Evolutionary conservation across 129 eudicot genomes (phyloP).

Genomic region (Artemisia tridentata): DNA sequence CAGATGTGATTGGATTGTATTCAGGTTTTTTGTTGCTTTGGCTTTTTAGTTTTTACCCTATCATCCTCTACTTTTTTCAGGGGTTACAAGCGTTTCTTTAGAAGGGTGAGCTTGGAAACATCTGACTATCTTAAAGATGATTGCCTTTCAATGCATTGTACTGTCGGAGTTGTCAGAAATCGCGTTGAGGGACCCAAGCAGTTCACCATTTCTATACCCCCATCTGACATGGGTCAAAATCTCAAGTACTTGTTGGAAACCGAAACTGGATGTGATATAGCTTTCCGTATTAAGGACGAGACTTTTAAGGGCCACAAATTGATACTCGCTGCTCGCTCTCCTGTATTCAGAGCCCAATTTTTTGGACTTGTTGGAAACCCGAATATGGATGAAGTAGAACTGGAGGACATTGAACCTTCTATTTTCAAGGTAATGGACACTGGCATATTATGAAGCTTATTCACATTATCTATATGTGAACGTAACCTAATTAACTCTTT

Average conservation of each 20-base stretch:
- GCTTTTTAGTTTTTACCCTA: too few relatives aligned
- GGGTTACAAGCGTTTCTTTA: conserved; percentile 95
- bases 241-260: conserved; percentile 60
- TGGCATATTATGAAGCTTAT: background rate
- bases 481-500: too few relatives aligned
- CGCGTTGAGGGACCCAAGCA: conserved; percentile 83
- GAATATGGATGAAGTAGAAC: conserved; percentile 48
- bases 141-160: conserved; percentile 78
- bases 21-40: background rate
- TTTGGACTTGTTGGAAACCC: conserved; percentile 86
- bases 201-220: conserved; percentile 57
- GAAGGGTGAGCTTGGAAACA: conserved; percentile 60
- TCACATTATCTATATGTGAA: too few relatives aligned
- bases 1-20: background rate
- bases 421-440: conserved; percentile 69
- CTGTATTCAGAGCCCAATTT: conserved; percentile 89
- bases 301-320: conserved; percentile 78
- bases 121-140: conserved; percentile 79
- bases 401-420: conserved; percentile 81
- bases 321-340: conserved; percentile 92
- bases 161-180: conserved; percentile 89
- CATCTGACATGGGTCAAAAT: conserved; percentile 80
- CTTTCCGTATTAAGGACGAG: conserved; percentile 59
- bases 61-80: conserved; percentile 38
- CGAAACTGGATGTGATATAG: conserved; percentile 73